Evolutionary conservation across 2,329 filamentous ascomycete species (phyloP).

Genomic region (Fusarium sp.): DNA sequence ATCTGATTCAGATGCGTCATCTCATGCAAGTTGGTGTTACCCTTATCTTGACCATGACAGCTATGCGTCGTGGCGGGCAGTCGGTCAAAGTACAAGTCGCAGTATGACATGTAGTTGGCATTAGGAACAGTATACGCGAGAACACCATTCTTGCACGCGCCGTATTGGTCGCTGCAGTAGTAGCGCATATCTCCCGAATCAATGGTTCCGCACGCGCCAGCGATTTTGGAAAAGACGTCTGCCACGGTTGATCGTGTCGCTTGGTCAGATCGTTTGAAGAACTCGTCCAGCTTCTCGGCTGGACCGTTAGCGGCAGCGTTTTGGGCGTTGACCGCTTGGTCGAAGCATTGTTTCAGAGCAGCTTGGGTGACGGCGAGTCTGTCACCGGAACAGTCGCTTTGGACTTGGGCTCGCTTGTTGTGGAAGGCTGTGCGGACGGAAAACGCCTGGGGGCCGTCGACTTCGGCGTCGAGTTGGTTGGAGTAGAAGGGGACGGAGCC

Average conservation of each 20-base stretch:
- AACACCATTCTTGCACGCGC: constrained; percentile 61
- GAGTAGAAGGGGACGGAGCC: constrained; percentile 67
- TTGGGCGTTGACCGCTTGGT: constrained; percentile 64
- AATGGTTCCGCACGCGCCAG: constrained; percentile 64
- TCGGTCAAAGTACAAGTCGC: constrained; percentile 66
- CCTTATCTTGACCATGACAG: constrained; percentile 74
- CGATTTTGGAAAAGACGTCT: constrained; percentile 62
- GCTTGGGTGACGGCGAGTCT: constrained; percentile 57
- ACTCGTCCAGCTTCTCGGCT: constrained; percentile 64
- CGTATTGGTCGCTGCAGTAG: constrained; percentile 69
- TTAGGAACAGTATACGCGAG: constrained; percentile 71
- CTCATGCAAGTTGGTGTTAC: constrained; percentile 73
- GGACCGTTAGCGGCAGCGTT: constrained; percentile 61
- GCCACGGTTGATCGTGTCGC: constrained; percentile 61
- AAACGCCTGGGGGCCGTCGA: constrained; percentile 67
- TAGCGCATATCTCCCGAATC: constrained; percentile 61
- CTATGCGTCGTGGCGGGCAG: constrained; percentile 60
- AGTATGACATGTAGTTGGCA: constrained; percentile 68
- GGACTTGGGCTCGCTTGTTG: constrained; percentile 62
- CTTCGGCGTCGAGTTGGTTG: constrained; percentile 66
- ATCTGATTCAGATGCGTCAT: constrained; percentile 68
- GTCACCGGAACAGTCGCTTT: constrained; percentile 65
- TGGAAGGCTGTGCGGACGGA: constrained; percentile 60
- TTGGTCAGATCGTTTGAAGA: constrained; percentile 70
- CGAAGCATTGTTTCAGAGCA: constrained; percentile 65